Evolutionary conservation across 1,139 yeast species (phyloP), one percentile per base, ranked within the genome.

Genomic region (Candida pseudoviswanathii): DNA sequence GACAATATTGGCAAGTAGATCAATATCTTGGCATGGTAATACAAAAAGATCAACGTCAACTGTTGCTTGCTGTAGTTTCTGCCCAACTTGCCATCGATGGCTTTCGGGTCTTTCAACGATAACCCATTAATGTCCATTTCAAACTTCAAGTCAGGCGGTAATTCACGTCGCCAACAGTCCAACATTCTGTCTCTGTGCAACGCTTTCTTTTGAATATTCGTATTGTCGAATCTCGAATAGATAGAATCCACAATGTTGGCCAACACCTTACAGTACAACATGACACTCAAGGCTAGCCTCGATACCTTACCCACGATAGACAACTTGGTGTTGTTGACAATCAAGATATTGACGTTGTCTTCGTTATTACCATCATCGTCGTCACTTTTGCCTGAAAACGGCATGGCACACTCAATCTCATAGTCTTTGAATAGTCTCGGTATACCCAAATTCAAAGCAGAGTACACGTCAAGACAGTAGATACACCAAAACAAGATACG

Each of bases 371-470:
- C 63, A 26, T 72, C 73, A 46, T 69, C 70, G 47, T 77, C 67
- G 50, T 66, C 71, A 44, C 58, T 78, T 54, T 82, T 84, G 47
- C 86, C 82, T 27, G 86, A 77, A 44, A 86, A 81, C 0, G 97
- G 96, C 60, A 87, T 68, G 0, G 94, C 92, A 72, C 96, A 89
- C 64, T 89, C 96, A 46, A 89, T 83, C 62, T 89, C 96, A 59
- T 82, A 81, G 63, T 89, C 96, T 60, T 86, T 86, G 39, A 90
- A 67, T 46, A 89, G 67, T 54, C 96, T 72, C 4, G 96, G 96
- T 29, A 89, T 89, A 43, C 97, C 97, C 45, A 90, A 69, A 51
- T 83, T 84, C 52, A 89, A 78, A 1, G 94, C 82, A 24, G 90
- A 76, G 62, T 88, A 89, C 2, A 85, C 80, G 63, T 91, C 97